Percentiles rank a stretch among this genome's conserved stretches.
Conservation (phyloP, 257 asterid genomes). For the Nyctanthes arbortristis region DNA sequence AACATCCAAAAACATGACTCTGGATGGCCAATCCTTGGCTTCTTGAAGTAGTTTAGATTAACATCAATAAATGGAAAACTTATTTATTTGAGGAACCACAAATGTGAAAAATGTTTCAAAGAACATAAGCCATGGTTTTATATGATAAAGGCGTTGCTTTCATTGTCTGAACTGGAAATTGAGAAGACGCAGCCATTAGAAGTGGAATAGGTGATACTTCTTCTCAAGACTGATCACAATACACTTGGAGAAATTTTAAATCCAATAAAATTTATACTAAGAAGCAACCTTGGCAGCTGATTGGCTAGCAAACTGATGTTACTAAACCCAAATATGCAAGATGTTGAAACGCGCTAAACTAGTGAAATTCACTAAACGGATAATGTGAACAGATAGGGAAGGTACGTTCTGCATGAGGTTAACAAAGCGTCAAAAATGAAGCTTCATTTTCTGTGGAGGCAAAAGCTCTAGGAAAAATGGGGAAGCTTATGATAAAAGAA, state of each 20-base stretch:
- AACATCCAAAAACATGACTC: background rate
- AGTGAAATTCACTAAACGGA: background rate
- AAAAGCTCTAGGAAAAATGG: background rate
- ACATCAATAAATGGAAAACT: background rate
- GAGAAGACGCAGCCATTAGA: background rate
- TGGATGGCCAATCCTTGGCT: background rate
- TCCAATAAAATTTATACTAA: background rate
- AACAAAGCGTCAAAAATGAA: too few relatives aligned
- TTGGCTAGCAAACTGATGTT: background rate
- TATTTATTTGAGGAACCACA: background rate
- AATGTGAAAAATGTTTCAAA: background rate
- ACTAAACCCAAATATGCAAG: background rate
- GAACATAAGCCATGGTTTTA: background rate
- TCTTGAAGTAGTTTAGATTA: background rate
- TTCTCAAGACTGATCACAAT: background rate
- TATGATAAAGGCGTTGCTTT: background rate
- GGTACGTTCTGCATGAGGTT: too few relatives aligned
- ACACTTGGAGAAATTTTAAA: background rate
- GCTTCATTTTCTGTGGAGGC: too few relatives aligned
- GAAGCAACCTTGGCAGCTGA: background rate
- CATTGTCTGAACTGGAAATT: background rate
- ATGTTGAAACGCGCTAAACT: background rate
- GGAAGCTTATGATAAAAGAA: constrained; percentile 26
- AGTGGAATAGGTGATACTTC: background rate
- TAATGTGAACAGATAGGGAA: background rate